Evolutionary conservation across 2,329 filamentous ascomycete genomes (phyloP), one percentile per base, ranked within the genome.

Genomic region (Camptophora hylomeconis): DNA sequence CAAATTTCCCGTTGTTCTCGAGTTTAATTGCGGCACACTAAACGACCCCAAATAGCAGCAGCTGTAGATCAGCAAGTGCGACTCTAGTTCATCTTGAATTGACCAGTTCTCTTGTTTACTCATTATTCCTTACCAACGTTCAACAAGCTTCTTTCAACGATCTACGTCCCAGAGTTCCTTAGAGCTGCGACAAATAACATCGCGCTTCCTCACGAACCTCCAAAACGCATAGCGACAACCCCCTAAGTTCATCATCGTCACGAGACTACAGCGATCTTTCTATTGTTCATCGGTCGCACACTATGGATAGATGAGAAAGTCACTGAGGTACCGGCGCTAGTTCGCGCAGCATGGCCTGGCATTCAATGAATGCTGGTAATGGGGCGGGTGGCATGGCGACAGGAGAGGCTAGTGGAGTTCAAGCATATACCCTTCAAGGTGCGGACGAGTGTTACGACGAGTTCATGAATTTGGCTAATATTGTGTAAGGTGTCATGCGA

Each of bases 401-500:
- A 31, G 30, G 36, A 22, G 40, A 42, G 17, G 26, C 36, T 10
- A 38, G 30, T 22, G 41, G 41, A n/a, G 41, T 45, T 7, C 41
- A 45, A 36, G 41, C 41, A 30, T 45, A 45, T 28, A 45, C 41
- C 1, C 33, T 45, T 15, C 41, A 45, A 39, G 41, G 41, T 45
- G 32, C 10, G 20, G n/a, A 12, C 22, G n/a, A n/a, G n/a, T n/a
- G n/a, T n/a, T n/a, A n/a, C n/a, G n/a, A n/a, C n/a, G n/a, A n/a
- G n/a, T n/a, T n/a, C n/a, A n/a, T n/a, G n/a, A n/a, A n/a, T n/a
- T n/a, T n/a, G n/a, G n/a, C n/a, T n/a, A n/a, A n/a, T n/a, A n/a
- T n/a, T n/a, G n/a, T n/a, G n/a, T 13, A 44, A 89, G 82, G 89
- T 51, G 89, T 98, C 20, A 98, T 98, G 89, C 86, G 89, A 57